Base-by-base conservation (phyloP, 2,329 filamentous ascomycete genomes). In the Plectosphaerella plurivora region DNA sequence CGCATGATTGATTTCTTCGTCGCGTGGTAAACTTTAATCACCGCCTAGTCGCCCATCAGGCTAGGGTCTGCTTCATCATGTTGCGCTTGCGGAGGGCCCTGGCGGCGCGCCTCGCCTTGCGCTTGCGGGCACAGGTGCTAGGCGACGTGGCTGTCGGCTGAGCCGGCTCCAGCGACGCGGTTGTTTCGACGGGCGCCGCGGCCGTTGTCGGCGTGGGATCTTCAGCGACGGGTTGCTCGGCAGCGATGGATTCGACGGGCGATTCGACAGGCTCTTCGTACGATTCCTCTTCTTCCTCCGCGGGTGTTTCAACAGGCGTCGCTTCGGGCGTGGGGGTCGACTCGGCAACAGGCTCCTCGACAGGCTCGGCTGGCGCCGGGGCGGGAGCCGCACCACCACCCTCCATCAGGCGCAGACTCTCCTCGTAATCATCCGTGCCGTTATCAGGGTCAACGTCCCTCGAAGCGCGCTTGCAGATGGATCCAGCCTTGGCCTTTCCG, bases 401-500 rank as follows among this genome's bases (percentile, higher is more conserved):
- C 45, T 54, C 47, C 51, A 53, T 53, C 45, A 49, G 39, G 46
- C 42, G 37, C 18, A 53, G 20, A 28, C 66, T 69, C 61, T 65
- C 51, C 2, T 61, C 64, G 51, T 66, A 70, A 48, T 71, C 65
- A 44, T 59, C 64, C 0, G 68, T 71, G 3, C 70, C 69, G 42
- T 67, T 59, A 12, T 56, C 55, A 1, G 69, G 69, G 53, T 73
- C 70, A 4, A 64, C 64, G 58, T 73, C 70, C n/a, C 55, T 58
- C 11, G 66, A 54, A 50, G 60, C 64, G 59, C 65, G 67, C 1
- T 59, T 59, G 5, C 61, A 59, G 36, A 59, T 59, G 10, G 50
- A 45, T 12, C 53, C 53, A 5, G 50, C 50, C 5, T 64, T 65
- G 35, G 61, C 60, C 20, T 61, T 60, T 2, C 69, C 68, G 39